Conservation (phyloP, 2,329 filamentous ascomycete genomes). For the Penicillium aurantiogriseum region DNA sequence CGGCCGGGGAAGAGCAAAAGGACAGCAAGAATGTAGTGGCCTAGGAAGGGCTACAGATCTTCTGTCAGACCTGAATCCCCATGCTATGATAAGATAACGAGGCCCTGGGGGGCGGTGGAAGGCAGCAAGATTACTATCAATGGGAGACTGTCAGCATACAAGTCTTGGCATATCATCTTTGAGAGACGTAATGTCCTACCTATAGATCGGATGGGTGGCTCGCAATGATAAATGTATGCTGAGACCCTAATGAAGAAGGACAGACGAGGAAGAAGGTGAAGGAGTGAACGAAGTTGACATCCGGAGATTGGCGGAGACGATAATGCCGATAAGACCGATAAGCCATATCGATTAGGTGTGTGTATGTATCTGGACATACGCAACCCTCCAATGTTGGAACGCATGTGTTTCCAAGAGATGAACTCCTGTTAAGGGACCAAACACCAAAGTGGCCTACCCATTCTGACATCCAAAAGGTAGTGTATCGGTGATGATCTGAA, state of each 20-base stretch:
- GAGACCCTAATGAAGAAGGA: background rate
- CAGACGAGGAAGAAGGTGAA: background rate
- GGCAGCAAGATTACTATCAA: constrained; percentile 33
- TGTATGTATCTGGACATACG: background rate
- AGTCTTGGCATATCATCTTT: background rate
- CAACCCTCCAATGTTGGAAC: background rate
- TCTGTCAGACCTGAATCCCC: constrained; percentile 16
- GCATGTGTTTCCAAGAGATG: background rate
- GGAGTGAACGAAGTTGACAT: background rate
- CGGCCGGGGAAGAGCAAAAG: background rate
- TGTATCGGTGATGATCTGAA: background rate
- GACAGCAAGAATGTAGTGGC: constrained; percentile 2
- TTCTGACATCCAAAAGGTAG: background rate
- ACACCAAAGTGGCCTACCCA: background rate
- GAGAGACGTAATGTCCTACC: background rate
- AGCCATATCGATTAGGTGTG: background rate
- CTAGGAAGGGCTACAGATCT: constrained; percentile 8
- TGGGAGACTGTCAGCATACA: background rate
- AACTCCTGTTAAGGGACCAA: background rate
- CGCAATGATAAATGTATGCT: background rate
- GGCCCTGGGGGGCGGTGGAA: constrained; percentile 14
- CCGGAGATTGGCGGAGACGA: constrained; percentile 2
- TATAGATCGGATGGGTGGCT: background rate
- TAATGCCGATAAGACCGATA: background rate
- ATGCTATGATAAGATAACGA: constrained; percentile 22